Evolutionary conservation across 2,329 filamentous ascomycete genomes (phyloP), one percentile per base, ranked within the genome.

Genomic region (Alternaria arbusti): DNA sequence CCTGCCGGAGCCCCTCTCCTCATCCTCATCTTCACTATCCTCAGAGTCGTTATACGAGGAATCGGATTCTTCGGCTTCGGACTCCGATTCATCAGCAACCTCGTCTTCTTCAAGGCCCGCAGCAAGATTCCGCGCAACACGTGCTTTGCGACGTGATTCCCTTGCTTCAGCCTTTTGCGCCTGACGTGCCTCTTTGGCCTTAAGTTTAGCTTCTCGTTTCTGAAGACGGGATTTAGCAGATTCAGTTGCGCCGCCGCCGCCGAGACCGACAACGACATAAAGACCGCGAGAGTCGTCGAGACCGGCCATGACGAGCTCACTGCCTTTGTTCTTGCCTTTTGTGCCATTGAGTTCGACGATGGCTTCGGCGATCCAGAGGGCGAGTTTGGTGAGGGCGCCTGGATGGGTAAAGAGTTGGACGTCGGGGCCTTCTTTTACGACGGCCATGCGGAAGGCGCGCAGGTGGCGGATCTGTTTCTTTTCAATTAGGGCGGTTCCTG

Each of bases 401-500:
- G 96, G 94, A 74, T 98, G 95, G 1, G 91, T 94, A 81, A 99
- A 99, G 11, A 98, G 86, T n/a, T 87, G 83, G 0, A 97, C 91
- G 72, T 98, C 96, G 0, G 94, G 93, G 0, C 95, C 94, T 74
- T 98, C 96, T 77, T 96, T 97, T 71, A 99, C 94, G 5, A 98
- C 91, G 32, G 92, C 96, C 86, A 99, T 94, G 54, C 96, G 92
- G 79, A 98, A 99, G 1, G 95, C 92, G 51, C 93, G 89, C 15
- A 99, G 85, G 78, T 97, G 94, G 40, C 93, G 92, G 76, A 99
- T 97, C 74, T 97, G 94, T 62, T 92, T 91, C 82, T 99, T 99
- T 69, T 93, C 92, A 63, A 99, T 91, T 26, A 99, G 86, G 0
- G 92, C 91, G 1, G 94, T 97, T 40, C 96, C 96, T 0, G 95